Evolutionary conservation across 78 protist genomes (phyloP), one percentile per base, ranked within the genome.

Genomic region (Monosiga brevicollis): DNA sequence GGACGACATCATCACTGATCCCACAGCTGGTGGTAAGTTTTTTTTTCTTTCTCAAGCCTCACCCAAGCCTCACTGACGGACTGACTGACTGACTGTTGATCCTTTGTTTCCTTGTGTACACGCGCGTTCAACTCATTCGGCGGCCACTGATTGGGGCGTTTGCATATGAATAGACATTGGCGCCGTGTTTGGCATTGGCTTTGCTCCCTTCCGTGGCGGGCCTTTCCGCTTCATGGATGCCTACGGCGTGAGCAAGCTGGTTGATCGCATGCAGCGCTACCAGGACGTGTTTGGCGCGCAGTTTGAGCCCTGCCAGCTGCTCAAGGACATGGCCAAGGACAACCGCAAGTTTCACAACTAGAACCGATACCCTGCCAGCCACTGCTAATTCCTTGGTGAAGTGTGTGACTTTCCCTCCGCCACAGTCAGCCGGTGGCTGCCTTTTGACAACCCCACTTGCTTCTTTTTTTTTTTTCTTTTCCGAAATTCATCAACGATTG

Each of bases 201-300:
- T 82, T 80, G 88, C 95, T 15, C 95, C 95, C 9, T 74, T 86
- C 87, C 70, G 25, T 11, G 95, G 95, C 77, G 95, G 95, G 22
- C 92, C 92, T 36, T 86, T 90, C 90, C 78, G 84, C 78, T 89
- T 42, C 42, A 15, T 85, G 55, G 95, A 93, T 80, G 32, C 62
- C 26, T n/a, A 55, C 9, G 92, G 94, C 29, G 86, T 86, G 38
- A 35, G 23, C 10, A 76, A 82, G 77, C 22, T 84, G 24, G 92
- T 85, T 36, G 88, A 82, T 70, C 15, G 2, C 26, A 49, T 89
- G 74, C 32, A 39, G 11, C 76, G 77, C 36, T 62, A 78, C 55
- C 55, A 2, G 36, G 87, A 42, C 34, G 42, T 42, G 86, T 71
- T 83, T 26, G 95, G 91, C 49, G 78, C 71, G 29, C 89, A 83